These are phyloP conservation scores for Amoeboaphelidium occidentale DNA, from an alignment of 371 early-diverging fungal genomes.

Conservation along the genomic window DNA sequence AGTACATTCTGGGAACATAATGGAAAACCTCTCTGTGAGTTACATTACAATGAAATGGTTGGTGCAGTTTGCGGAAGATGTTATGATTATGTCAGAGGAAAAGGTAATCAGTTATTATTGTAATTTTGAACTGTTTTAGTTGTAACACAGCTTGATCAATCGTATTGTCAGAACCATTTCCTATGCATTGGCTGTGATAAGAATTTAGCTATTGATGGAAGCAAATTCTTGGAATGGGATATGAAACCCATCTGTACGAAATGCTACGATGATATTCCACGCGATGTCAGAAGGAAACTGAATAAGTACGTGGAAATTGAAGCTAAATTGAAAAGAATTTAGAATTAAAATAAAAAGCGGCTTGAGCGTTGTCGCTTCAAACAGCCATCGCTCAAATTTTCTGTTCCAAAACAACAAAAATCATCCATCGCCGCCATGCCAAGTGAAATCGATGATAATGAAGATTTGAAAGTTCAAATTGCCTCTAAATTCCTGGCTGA, in stretches of 20 bases:
- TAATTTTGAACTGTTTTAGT: conserved; percentile 2
- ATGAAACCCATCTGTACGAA: conserved; percentile 11
- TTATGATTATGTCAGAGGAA: conserved; percentile 11
- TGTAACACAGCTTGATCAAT: conserved; percentile 9
- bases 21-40: conserved; percentile 14
- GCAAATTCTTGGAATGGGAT: conserved; percentile 14
- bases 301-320: neutral
- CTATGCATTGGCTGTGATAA: conserved; percentile 15
- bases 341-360: neutral
- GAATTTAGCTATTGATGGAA: conserved; percentile 4
- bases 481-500: conserved; percentile 52
- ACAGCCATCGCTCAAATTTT: neutral
- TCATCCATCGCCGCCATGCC: no score
- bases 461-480: conserved; percentile 25
- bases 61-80: conserved; percentile 18
- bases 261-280: conserved; percentile 15
- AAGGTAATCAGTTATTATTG: conserved; percentile 6
- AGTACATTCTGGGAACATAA: conserved; percentile 13
- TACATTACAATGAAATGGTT: conserved; percentile 16
- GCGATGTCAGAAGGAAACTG: conserved; percentile 5
- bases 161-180: conserved; percentile 21
- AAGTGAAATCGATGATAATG: no score
- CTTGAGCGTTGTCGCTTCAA: neutral
- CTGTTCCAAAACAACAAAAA: no score
- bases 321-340: neutral